Evolutionary conservation across 805 yeast genomes (phyloP).

Genomic region (Wickerhamiella qilinensis): DNA sequence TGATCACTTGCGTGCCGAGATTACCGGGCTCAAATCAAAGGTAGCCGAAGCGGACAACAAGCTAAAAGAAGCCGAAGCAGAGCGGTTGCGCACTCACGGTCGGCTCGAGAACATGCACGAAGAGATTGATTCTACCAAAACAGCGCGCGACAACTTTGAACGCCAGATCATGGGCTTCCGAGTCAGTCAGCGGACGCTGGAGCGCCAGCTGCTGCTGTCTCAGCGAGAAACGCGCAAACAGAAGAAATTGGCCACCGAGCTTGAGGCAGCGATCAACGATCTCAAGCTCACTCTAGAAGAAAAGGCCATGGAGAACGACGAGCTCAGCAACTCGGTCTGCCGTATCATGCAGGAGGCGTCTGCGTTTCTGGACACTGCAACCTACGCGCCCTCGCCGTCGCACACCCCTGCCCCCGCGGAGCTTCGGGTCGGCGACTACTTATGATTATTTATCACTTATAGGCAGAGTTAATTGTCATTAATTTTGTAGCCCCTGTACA

Average conservation of each 20-base stretch:
- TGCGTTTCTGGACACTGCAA: constrained; percentile 3
- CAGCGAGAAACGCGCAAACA: constrained; percentile 16
- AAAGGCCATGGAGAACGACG: constrained; percentile 22
- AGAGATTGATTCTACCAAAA: constrained; percentile 12
- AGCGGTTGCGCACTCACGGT: constrained; percentile 4
- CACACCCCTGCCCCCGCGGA: constrained; percentile 3
- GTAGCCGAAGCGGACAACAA: constrained; percentile 4
- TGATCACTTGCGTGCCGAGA: not conserved
- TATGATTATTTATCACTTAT: not conserved
- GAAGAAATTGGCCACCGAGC: constrained; percentile 12
- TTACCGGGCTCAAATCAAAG: not conserved
- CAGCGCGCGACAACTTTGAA: constrained; percentile 16
- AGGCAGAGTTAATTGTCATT: not conserved
- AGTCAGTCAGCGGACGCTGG: constrained; percentile 14
- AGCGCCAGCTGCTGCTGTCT: constrained; percentile 12
- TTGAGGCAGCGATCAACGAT: constrained; percentile 19
- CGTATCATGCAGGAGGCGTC: constrained; percentile 7
- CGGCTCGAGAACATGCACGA: constrained; percentile 9
- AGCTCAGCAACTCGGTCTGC: constrained; percentile 16
- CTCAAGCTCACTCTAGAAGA: constrained; percentile 22
- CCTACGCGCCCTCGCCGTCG: not conserved
- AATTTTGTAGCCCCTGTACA: not conserved
- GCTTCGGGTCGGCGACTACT: constrained; percentile 2
- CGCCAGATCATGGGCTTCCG: constrained; percentile 19
- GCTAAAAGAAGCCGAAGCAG: constrained; percentile 6